Evolutionary conservation across 768 basidiomycete genomes (phyloP), one percentile per base, ranked within the genome.

Genomic region (Russula sp.): DNA sequence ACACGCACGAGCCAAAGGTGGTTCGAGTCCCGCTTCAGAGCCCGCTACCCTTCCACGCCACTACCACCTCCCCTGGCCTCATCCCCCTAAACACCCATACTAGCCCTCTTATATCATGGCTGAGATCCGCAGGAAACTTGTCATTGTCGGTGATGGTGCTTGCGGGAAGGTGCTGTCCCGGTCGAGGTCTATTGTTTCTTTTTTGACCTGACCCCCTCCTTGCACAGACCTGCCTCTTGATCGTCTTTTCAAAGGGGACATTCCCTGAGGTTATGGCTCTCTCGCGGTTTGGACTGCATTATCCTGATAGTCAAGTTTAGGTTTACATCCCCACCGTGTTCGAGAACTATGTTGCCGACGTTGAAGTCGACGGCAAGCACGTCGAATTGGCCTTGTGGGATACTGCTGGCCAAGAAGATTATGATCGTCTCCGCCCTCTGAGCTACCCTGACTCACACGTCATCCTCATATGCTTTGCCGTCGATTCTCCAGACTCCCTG

Each of bases 391-490:
- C 97, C 34, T 79, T 99, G 70, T 98, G 97, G 97, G 97, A 98
- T 95, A 98, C 97, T 57, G 96, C 97, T 39, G 97, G 97, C 58
- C 96, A 98, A 76, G 96, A 98, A 78, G 97, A 98, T 76, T 98
- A 98, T 76, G 97, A 98, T 77, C 91, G 96, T 71, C 91, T 99
- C 69, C 85, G 97, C 61, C 97, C 97, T 64, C 85, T 99, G 73
- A 92, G 89, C 71, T 99, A 99, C 78, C 96, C 96, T 61, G 96
- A 98, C 79, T 95, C 94, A n/a, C 95, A 99, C 75, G 95, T 99
- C 76, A 98, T 99, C 79, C 85, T 98, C 69, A 97, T 99, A 77
- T 98, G 96, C 76, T 99, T 97, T 76, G 94, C 97, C 48, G 87
- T 98, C 69, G 97, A 99, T 81, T 94, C 91, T 57, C 95, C 95